Evolutionary conservation across 2,329 filamentous ascomycete species (phyloP).

Genomic region (Elsinoe australis): DNA sequence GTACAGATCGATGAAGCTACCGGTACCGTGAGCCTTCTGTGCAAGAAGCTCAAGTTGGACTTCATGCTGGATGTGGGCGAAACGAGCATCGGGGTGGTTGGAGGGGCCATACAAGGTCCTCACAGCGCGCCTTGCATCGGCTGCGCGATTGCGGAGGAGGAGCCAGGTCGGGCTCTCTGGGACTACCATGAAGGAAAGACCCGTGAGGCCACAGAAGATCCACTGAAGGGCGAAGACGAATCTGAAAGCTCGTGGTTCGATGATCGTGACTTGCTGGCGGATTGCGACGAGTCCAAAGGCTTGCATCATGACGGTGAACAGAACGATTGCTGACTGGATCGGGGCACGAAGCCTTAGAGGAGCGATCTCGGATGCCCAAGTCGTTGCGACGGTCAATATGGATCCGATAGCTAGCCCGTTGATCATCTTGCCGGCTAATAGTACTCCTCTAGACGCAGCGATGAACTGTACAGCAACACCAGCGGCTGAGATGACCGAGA

Average conservation of each 20-base stretch:
- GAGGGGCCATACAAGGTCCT: not conserved
- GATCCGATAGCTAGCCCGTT: constrained; percentile 42
- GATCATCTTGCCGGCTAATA: constrained; percentile 39
- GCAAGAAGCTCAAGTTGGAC: constrained; percentile 2
- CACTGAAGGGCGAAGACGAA: constrained; percentile 41
- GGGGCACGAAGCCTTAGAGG: constrained; percentile 42
- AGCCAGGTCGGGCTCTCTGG: constrained; percentile 7
- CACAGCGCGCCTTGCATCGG: constrained; percentile 31
- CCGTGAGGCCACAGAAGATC: constrained; percentile 32
- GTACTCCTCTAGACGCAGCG: constrained; percentile 4
- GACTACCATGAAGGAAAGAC: not conserved
- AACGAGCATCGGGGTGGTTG: constrained; percentile 1
- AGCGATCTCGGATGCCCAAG: constrained; percentile 44
- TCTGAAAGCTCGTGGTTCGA: constrained; percentile 31
- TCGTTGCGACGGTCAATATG: constrained; percentile 32
- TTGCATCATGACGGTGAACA: constrained; percentile 44
- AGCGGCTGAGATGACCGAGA: constrained; percentile 23
- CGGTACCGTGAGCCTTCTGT: not conserved
- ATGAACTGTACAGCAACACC: not conserved
- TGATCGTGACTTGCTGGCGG: constrained; percentile 28
- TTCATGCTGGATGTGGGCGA: constrained; percentile 4
- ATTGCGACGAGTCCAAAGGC: constrained; percentile 41
- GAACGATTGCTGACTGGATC: constrained; percentile 40
- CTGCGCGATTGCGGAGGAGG: constrained; percentile 41
- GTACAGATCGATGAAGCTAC: constrained; percentile 32